Percentiles rank a stretch among this genome's conserved stretches.
Conservation (phyloP, 495 filamentous ascomycete species). For the Aspergillus funiculosus region DNA sequence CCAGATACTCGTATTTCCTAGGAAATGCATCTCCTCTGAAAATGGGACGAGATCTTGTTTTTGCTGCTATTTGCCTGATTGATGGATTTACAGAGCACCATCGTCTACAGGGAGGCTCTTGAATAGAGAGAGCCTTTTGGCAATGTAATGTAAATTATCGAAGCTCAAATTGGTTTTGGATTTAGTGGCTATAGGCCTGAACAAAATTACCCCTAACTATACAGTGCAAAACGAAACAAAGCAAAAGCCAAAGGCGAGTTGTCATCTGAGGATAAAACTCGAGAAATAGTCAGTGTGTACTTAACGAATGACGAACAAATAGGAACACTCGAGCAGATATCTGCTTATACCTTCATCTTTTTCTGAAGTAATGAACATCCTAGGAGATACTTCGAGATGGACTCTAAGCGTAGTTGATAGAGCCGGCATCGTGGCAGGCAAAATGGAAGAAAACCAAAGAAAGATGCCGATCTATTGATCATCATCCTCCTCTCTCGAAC, state of each 20-base stretch:
- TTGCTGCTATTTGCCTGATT: too few relatives aligned
- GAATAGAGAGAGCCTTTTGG: background rate
- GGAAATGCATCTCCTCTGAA: too few relatives aligned
- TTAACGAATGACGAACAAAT: background rate
- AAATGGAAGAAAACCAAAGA: background rate
- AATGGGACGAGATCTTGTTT: too few relatives aligned
- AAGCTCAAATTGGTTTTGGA: too few relatives aligned
- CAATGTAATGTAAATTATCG: background rate
- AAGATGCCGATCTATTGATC: constrained; percentile 2
- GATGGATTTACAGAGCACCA: too few relatives aligned
- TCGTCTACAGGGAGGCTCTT: too few relatives aligned
- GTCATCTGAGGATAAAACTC: background rate
- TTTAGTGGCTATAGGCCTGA: too few relatives aligned
- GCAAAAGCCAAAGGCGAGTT: background rate
- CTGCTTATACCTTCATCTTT: too few relatives aligned
- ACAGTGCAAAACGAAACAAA: too few relatives aligned
- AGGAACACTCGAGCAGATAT: too few relatives aligned
- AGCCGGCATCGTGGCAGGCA: background rate
- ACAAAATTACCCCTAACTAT: too few relatives aligned
- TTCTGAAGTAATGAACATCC: background rate
- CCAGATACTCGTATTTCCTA: too few relatives aligned
- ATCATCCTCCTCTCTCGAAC: background rate
- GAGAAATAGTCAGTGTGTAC: background rate
- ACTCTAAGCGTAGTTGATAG: background rate
- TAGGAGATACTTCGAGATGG: background rate